Conservation (phyloP, 1,139 yeast genomes). For the Geotrichum fermentans region DNA sequence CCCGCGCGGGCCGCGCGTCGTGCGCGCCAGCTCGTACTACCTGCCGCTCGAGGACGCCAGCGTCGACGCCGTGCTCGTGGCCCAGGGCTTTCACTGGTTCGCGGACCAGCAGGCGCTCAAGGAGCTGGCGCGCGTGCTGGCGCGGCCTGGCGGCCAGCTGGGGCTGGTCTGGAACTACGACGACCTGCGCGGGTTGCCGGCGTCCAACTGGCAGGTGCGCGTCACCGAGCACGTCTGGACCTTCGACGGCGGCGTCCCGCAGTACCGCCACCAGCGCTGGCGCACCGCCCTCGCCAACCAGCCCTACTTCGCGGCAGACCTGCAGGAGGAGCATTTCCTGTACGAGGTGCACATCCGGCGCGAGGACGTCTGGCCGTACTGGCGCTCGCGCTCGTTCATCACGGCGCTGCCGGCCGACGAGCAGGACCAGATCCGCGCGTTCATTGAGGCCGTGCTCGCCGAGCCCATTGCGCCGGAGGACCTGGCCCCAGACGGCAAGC, state of each 20-base stretch:
- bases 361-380: constrained; percentile 44
- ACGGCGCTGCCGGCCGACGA: constrained; percentile 45
- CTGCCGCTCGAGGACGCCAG: constrained; percentile 30
- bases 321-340: constrained; percentile 37
- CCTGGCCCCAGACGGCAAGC: constrained; percentile 7
- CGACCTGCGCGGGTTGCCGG: constrained; percentile 31
- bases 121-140: constrained; percentile 50
- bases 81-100: constrained; percentile 71
- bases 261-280: constrained; percentile 54
- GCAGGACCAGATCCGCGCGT: constrained; percentile 36
- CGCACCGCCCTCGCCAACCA: constrained; percentile 38
- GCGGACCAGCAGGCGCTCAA: constrained; percentile 47
- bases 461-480: constrained; percentile 2
- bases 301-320: constrained; percentile 36
- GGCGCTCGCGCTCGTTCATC: constrained; percentile 57
- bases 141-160: constrained; percentile 47
- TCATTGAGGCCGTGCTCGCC: constrained; percentile 33
- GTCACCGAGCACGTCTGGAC: constrained; percentile 34
- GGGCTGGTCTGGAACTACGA: constrained; percentile 65
- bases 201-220: constrained; percentile 35
- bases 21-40: constrained; percentile 3
- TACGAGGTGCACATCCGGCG: constrained; percentile 28
- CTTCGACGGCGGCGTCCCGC: constrained; percentile 48
- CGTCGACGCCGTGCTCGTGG: constrained; percentile 52
- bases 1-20: constrained; percentile 44